Evolutionary conservation across 371 early-diverging fungal species (phyloP).

Genomic region (Lichtheimia ramosa): DNA sequence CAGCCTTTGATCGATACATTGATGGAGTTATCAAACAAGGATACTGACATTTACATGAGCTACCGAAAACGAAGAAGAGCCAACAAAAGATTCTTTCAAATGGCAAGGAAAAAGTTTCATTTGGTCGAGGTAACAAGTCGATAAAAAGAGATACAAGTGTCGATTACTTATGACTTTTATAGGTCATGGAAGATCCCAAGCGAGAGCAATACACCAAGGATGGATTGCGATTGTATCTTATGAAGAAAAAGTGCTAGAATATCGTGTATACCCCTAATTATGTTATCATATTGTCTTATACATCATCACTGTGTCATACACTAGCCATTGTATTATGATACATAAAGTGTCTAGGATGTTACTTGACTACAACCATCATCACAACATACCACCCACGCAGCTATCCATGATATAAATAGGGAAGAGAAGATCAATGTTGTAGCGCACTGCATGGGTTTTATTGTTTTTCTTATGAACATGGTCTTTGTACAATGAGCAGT

Average conservation of each 20-base stretch:
- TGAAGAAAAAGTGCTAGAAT: slow-evolving; percentile 26
- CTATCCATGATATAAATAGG: no score
- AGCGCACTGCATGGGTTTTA: not conserved
- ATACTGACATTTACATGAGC: slow-evolving; percentile 37
- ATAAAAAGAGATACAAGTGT: not conserved
- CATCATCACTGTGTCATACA: no score
- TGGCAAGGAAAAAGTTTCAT: slow-evolving; percentile 41
- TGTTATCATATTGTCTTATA: no score
- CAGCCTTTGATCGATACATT: slow-evolving; percentile 44
- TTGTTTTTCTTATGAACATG: not conserved
- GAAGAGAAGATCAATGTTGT: not conserved
- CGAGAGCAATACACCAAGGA: slow-evolving; percentile 18
- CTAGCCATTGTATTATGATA: not conserved
- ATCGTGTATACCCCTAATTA: no score
- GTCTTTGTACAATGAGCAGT: no score
- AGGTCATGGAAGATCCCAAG: slow-evolving; percentile 33
- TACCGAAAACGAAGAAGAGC: slow-evolving; percentile 49
- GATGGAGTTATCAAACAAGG: slow-evolving; percentile 21
- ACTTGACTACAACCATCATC: no score
- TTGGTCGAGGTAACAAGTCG: slow-evolving; percentile 21
- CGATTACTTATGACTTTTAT: not conserved
- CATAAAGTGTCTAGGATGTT: no score
- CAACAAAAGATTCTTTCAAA: slow-evolving; percentile 46
- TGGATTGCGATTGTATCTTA: slow-evolving; percentile 25
- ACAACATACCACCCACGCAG: no score